Evolutionary conservation across 805 yeast genomes (phyloP).

Genomic region (Candida tallmaniae): DNA sequence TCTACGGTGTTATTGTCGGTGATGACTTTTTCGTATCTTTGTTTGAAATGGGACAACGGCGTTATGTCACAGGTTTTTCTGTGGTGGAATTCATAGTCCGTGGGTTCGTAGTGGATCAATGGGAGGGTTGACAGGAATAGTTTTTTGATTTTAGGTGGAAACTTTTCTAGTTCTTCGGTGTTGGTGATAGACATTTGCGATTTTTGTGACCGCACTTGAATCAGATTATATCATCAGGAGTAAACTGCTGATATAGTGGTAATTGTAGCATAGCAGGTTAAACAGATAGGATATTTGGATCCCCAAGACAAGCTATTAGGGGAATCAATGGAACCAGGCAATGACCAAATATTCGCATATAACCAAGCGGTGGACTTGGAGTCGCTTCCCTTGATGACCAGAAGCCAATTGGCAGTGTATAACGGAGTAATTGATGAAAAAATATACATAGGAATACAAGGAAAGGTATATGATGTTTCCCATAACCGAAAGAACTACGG

Average conservation of each 20-base stretch:
- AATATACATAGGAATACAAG: conserved; percentile 72
- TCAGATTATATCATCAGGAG: too few species aligned
- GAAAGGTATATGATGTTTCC: conserved; percentile 75
- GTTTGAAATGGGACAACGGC: conserved; percentile 4
- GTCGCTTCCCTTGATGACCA: conserved; percentile 29
- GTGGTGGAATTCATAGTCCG: conserved; percentile 45
- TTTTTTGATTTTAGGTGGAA: conserved; percentile 41
- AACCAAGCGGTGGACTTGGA: conserved; percentile 28
- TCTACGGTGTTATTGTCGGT: not conserved
- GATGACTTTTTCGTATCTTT: not conserved
- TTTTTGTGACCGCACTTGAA: too few species aligned
- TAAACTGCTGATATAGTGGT: too few species aligned
- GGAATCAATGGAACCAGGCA: not conserved
- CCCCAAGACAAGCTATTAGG: too few species aligned
- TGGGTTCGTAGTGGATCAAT: conserved; percentile 42
- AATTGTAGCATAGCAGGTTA: too few species aligned
- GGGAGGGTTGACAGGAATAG: conserved; percentile 59
- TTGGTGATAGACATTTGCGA: conserved; percentile 4
- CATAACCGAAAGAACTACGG: conserved; percentile 66
- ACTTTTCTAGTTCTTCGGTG: conserved; percentile 18
- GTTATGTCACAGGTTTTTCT: conserved; percentile 38
- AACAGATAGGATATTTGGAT: too few species aligned
- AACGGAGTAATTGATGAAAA: conserved; percentile 28
- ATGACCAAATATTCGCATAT: conserved; percentile 19
- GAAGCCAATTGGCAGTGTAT: conserved; percentile 27